These are phyloP conservation scores for Schwanniomyces occidentalis DNA, from an alignment of 805 yeast genomes.

Conservation along the genomic window DNA sequence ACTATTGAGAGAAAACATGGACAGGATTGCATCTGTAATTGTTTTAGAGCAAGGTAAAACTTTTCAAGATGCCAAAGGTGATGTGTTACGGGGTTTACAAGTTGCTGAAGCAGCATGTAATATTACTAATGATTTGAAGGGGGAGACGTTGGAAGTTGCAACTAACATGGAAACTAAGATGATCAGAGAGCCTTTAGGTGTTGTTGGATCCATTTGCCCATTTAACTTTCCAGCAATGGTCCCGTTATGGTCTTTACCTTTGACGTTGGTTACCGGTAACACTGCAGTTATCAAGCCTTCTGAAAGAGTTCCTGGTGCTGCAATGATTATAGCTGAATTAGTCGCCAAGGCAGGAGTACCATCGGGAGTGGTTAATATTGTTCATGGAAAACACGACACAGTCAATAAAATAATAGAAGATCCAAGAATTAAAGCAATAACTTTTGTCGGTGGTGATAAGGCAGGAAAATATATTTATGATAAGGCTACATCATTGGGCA, in stretches of 20 bases:
- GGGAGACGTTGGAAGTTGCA: slow-evolving; percentile 64
- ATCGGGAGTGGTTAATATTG: slow-evolving; percentile 67
- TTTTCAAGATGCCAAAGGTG: slow-evolving; percentile 70
- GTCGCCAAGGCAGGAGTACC: slow-evolving; percentile 76
- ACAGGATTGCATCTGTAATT: slow-evolving; percentile 59
- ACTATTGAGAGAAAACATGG: slow-evolving; percentile 64
- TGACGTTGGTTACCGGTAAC: slow-evolving; percentile 69
- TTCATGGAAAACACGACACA: slow-evolving; percentile 73
- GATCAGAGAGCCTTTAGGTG: slow-evolving; percentile 76
- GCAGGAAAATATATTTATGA: slow-evolving; percentile 75
- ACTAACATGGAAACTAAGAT: slow-evolving; percentile 75
- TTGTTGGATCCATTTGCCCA: slow-evolving; percentile 75
- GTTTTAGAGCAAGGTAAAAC: slow-evolving; percentile 65
- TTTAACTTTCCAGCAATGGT: slow-evolving; percentile 88
- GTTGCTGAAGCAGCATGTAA: slow-evolving; percentile 77
- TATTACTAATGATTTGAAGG: slow-evolving; percentile 63
- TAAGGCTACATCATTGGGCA: slow-evolving; percentile 65
- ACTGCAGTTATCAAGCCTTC: slow-evolving; percentile 62
- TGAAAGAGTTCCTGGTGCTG: slow-evolving; percentile 82
- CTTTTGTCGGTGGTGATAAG: slow-evolving; percentile 77
- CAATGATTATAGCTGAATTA: slow-evolving; percentile 70
- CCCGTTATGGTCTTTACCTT: slow-evolving; percentile 66
- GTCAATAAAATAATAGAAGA: slow-evolving; percentile 71
- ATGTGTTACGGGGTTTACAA: slow-evolving; percentile 73
- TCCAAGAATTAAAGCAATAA: slow-evolving; percentile 72